Evolutionary conservation across 2,329 filamentous ascomycete genomes (phyloP), one percentile per base, ranked within the genome.

Genomic region (Akanthomyces lecanii): DNA sequence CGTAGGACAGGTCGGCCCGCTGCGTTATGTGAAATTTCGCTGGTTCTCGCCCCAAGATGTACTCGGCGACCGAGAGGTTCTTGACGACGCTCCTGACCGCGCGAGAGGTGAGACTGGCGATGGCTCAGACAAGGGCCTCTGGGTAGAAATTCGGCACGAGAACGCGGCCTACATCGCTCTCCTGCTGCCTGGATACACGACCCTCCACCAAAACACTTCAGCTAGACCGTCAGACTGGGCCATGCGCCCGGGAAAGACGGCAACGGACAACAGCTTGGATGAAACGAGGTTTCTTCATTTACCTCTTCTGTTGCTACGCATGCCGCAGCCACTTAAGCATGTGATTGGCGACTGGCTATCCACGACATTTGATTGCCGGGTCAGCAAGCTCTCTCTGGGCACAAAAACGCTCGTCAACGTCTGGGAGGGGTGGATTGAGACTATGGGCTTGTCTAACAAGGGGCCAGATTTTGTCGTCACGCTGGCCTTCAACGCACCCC

Each of bases 301-400:
- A 0, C 83, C 84, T 0, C 73, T 86, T 0, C 73, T 86, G 2
- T 72, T 87, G 1, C 71, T 85, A 36, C 78, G 83, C 28, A 85
- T 86, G 81, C 84, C 84, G 0, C 73, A 79, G 4, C 72, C 82
- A 2, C 73, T 86, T 0, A 84, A 83, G 66, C 64, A 73, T 2
- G 73, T 82, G 23, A 67, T 86, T 0, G 65, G 76, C n/a, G 77
- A 80, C 25, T 87, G 85, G 70, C 72, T 87, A 12, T 75, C 78
- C 4, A 77, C 72, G 48, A 79, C 79, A 0, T 86, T 86, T 65
- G 84, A 87, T 72, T 85, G 82, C 65, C 82, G 82, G 33, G 78
- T 85, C 51, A 80, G 76, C 61, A 74, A 80, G 4, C 71, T 86
- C 48, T 75, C 75, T 0, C 70, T 86, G 2, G 80, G 81, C 6